These are phyloP conservation scores for Funneliformis mosseae DNA, from an alignment of 192 early-diverging fungal genomes.

Conservation along the genomic window DNA sequence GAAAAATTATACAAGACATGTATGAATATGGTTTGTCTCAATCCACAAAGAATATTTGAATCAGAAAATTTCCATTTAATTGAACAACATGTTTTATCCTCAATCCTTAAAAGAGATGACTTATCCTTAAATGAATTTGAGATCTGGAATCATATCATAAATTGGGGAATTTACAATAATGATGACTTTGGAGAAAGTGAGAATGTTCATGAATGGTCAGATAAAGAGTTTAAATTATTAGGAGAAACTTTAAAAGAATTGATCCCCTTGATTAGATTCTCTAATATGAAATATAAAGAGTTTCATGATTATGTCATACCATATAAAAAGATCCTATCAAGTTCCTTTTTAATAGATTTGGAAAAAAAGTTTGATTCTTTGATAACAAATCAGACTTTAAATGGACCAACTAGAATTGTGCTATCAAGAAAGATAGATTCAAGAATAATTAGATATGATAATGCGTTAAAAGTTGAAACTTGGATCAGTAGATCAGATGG, in stretches of 20 bases:
- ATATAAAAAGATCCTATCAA: conserved; percentile 11
- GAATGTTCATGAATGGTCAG: background rate
- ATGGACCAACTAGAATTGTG: background rate
- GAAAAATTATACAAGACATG: background rate
- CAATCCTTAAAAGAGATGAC: conserved; percentile 16
- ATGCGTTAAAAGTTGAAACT: background rate
- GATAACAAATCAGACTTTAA: background rate
- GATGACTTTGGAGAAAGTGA: background rate
- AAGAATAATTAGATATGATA: background rate
- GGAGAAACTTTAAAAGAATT: background rate
- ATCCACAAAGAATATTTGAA: conserved; percentile 12
- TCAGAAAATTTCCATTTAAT: background rate
- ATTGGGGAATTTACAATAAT: conserved; percentile 15
- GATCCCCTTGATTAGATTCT: conserved; percentile 16
- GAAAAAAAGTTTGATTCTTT: background rate
- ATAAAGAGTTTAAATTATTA: background rate
- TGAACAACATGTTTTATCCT: background rate
- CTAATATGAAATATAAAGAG: conserved; percentile 11
- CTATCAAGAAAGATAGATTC: background rate
- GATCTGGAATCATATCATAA: conserved; percentile 23
- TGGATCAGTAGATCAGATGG: conserved; percentile 3
- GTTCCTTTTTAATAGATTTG: background rate
- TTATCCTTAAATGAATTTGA: conserved; percentile 14
- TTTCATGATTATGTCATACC: conserved; percentile 7
- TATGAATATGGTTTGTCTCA: background rate